Conservation (phyloP, 2,329 filamentous ascomycete species). For the Ceratocystiopsis brevicomis region DNA sequence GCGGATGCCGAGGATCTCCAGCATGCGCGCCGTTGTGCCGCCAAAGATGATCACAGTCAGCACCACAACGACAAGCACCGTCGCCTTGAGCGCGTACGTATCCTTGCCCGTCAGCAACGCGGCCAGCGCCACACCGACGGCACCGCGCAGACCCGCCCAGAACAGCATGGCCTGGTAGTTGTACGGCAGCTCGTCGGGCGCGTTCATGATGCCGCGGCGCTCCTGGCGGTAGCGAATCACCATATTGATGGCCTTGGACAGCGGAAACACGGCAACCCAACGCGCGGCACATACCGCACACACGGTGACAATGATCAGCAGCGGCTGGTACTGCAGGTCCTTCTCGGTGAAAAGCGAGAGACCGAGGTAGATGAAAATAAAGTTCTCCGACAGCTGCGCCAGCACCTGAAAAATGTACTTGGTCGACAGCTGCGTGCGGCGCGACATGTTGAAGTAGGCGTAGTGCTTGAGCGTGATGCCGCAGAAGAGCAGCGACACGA, state of each 20-base stretch:
- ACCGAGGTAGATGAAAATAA: constrained; percentile 98
- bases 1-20: constrained; percentile 90
- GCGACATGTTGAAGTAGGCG: constrained; percentile 99
- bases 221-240: constrained; percentile 73
- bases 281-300: constrained; percentile 80
- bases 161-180: constrained; percentile 99
- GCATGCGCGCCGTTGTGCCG: constrained; percentile 89
- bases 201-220: constrained; percentile 49
- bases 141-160: constrained; percentile 89
- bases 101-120: constrained; percentile 73
- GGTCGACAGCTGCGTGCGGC: constrained; percentile 87
- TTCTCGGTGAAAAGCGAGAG: constrained; percentile 86
- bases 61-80: constrained; percentile 92
- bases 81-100: constrained; percentile 67
- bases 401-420: constrained; percentile 95
- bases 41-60: constrained; percentile 97
- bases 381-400: constrained; percentile 91
- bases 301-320: constrained; percentile 85
- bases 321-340: constrained; percentile 73
- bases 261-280: constrained; percentile 86
- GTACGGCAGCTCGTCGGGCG: constrained; percentile 75
- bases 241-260: constrained; percentile 80
- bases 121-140: constrained; percentile 85
- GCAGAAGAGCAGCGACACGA: constrained; percentile 91
- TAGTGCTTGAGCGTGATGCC: constrained; percentile 98